phyloP scores from a whole-genome alignment of 2,329 filamentous ascomycete genomes.

The Aspergillus fructus region DNA sequence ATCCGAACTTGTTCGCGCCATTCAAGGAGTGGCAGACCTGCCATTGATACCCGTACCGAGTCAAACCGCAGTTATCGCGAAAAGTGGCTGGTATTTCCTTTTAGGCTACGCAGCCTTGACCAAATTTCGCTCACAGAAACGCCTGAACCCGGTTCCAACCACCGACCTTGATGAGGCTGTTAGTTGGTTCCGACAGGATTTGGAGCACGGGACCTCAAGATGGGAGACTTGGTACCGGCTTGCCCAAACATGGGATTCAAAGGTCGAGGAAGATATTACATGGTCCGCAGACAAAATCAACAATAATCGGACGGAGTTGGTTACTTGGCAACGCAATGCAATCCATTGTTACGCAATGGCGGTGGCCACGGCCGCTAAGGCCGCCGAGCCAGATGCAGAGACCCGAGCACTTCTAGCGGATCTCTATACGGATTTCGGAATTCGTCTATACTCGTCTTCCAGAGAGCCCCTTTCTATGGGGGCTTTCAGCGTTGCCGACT shows the following conservation, averaged over 20 bases:
- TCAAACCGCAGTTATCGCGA: conserved; percentile 68
- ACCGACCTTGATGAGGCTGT: conserved; percentile 82
- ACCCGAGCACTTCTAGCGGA: conserved; percentile 60
- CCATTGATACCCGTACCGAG: conserved; percentile 69
- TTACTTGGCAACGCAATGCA: conserved; percentile 72
- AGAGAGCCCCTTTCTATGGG: conserved; percentile 68
- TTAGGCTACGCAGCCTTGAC: conserved; percentile 84
- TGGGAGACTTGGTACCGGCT: conserved; percentile 93
- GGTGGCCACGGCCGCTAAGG: conserved; percentile 59
- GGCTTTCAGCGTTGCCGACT: conserved; percentile 63
- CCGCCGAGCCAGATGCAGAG: conserved; percentile 54
- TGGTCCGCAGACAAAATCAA: conserved; percentile 93
- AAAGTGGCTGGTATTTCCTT: conserved; percentile 88
- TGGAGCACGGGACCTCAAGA: conserved; percentile 76
- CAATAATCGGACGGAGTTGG: conserved; percentile 71
- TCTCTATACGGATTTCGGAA: conserved; percentile 68
- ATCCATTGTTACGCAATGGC: conserved; percentile 81
- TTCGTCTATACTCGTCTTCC: conserved; percentile 67
- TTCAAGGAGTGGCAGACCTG: conserved; percentile 73
- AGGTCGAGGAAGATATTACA: conserved; percentile 80
- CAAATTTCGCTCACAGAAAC: conserved; percentile 78
- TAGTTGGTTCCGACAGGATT: conserved; percentile 74
- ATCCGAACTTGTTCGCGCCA: conserved; percentile 72
- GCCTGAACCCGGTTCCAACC: conserved; percentile 73
- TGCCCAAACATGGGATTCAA: conserved; percentile 82